A percentile compares a stretch with the other conserved stretches of the same genome.
These are phyloP conservation scores for Arthroderma sp. DNA, from an alignment of 2,329 filamentous ascomycete species.

Conservation along the genomic window DNA sequence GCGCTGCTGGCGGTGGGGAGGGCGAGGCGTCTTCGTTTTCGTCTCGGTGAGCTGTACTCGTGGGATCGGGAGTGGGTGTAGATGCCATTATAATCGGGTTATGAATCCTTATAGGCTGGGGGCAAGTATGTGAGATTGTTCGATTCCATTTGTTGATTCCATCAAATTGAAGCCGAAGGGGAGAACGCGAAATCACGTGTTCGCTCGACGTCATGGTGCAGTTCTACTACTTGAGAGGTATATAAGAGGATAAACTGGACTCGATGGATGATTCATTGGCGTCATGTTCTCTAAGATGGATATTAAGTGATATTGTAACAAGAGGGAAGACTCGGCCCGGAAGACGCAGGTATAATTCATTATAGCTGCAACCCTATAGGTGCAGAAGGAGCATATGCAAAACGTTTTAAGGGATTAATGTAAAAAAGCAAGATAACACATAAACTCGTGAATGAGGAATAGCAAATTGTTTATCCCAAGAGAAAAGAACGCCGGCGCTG, in stretches of 20 bases:
- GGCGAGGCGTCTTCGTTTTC: constrained; percentile 27
- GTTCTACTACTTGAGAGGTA: too few relatives aligned
- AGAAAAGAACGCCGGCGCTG: constrained; percentile 3
- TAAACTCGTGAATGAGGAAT: not conserved
- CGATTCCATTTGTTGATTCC: not conserved
- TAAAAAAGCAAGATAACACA: not conserved
- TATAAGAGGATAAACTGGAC: not conserved
- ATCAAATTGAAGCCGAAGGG: not conserved
- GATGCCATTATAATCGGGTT: constrained; percentile 1
- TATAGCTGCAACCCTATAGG: not conserved
- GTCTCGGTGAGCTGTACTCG: not conserved
- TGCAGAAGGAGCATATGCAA: not conserved
- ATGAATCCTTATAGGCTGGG: not conserved
- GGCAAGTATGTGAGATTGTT: not conserved
- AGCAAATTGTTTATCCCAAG: constrained; percentile 3
- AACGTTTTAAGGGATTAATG: not conserved
- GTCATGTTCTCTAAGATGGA: too few relatives aligned
- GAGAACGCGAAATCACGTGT: not conserved
- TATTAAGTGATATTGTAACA: not conserved
- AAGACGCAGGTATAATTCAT: not conserved
- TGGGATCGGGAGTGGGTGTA: not conserved
- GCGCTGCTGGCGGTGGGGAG: constrained; percentile 43
- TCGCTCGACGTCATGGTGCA: not conserved
- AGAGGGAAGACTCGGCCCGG: not conserved
- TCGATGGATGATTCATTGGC: too few relatives aligned